Evolutionary conservation across 169 alveolate genomes (phyloP), one percentile per base, ranked within the genome.

Genomic region (Plasmodium sp.): DNA sequence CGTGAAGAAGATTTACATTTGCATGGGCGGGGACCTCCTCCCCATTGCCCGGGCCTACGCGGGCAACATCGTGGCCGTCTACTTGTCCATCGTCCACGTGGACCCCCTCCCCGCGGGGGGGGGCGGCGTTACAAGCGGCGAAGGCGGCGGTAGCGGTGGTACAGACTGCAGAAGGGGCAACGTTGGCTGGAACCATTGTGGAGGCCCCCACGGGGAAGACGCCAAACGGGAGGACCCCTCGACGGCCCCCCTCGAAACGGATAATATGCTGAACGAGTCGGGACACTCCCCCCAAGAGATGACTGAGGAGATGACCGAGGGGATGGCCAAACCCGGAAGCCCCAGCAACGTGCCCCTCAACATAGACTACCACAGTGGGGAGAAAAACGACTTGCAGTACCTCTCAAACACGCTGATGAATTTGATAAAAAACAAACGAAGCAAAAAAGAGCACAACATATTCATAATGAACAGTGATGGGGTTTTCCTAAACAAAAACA

Each of bases 1-100:
- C 3, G 94, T 93, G 1, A 45, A 92, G 71, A 93, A 92, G 39
- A 93, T 96, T 18, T 95, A 93, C 94, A 91, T 96, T 10, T 96
- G 96, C 45, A 96, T 96, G 97, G 98, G 98, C 0, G 97, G 97
- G 41, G 98, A 97, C 82, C 93, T 97, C 14, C 74, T 97, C 6
- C 97, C 97, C 18, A 96, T 97, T 41, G 93, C 73, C 1, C 80
- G 77, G 12, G 98, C 97, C 45, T 95, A 83, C 91, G 97, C 97
- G 27, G 98, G 98, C 1, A 96, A 96, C 71, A 96, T 96, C 39
- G 97, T 96, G 16, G 97, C 98, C 12, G 93, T 96, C 31, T 93
- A 95, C 93, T 74, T 96, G 22, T 93, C 97, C 18, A 94, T 88
- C 51, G 54, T 83, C 6, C 62, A 62, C 48, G 85, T 56, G 43